A percentile compares a stretch with the other conserved stretches of the same genome.
These are phyloP conservation scores for Ustilago esculenta DNA, from an alignment of 1,284 basidiomycete genomes.

Conservation along the genomic window DNA sequence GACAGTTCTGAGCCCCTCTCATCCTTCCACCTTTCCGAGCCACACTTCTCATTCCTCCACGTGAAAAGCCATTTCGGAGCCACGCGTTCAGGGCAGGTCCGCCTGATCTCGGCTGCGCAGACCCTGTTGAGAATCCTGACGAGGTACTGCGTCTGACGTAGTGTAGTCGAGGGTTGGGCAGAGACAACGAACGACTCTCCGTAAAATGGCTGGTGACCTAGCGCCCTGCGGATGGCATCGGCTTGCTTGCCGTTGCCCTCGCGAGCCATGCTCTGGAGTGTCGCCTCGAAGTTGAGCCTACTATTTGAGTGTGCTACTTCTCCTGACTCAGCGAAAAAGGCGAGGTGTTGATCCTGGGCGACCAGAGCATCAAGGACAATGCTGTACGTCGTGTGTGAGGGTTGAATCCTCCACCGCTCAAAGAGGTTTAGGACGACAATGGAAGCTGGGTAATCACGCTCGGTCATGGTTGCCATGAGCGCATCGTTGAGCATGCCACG, in stretches of 20 bases:
- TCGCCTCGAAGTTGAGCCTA: constrained; percentile 15
- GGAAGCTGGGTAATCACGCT: constrained; percentile 35
- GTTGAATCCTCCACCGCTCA: constrained; percentile 26
- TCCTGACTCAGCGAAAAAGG: background rate
- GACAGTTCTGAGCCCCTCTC: no score
- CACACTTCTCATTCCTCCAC: background rate
- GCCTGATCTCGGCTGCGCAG: constrained; percentile 26
- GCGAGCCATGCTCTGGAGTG: constrained; percentile 17
- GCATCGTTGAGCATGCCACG: constrained; percentile 35
- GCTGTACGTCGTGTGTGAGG: constrained; percentile 23
- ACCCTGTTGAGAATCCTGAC: constrained; percentile 28
- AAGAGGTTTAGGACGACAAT: constrained; percentile 35
- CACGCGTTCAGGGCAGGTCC: background rate
- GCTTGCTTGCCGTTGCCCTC: constrained; percentile 11
- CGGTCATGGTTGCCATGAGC: constrained; percentile 19
- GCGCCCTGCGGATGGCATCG: background rate
- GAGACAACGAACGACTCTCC: background rate
- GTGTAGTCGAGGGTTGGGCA: constrained; percentile 4
- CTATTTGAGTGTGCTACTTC: constrained; percentile 8
- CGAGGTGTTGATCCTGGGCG: constrained; percentile 17
- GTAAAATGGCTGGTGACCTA: background rate
- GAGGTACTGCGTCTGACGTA: constrained; percentile 39
- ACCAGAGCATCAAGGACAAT: constrained; percentile 16
- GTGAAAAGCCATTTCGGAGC: constrained; percentile 6
- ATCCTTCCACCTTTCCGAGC: no score